phyloP scores from a whole-genome alignment of 352 stramenopile species.

The Phytophthora palmivora region DNA sequence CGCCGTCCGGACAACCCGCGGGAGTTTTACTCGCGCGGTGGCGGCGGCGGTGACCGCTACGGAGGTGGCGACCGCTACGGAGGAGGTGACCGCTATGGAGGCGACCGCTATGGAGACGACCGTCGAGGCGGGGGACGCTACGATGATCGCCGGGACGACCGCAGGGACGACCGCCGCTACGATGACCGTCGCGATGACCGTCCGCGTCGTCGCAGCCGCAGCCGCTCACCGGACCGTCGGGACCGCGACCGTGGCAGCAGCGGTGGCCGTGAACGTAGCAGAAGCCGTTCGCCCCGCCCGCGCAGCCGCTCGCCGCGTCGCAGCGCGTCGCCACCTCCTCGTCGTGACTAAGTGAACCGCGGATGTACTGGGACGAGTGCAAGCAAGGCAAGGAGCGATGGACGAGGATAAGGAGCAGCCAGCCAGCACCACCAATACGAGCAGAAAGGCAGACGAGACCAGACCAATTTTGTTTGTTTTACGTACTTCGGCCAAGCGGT shows the following conservation, averaged over 20 bases:
- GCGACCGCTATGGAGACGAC: slow-evolving; percentile 36
- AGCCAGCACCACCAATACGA: slow-evolving; percentile 11
- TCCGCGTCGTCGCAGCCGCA: slow-evolving; percentile 43
- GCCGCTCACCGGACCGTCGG: slow-evolving; percentile 50
- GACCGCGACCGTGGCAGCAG: slow-evolving; percentile 45
- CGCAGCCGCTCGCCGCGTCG: slow-evolving; percentile 53
- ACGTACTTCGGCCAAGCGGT: slow-evolving; percentile 23
- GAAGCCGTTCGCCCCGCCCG: slow-evolving; percentile 51
- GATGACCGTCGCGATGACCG: slow-evolving; percentile 45
- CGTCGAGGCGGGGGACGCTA: slow-evolving; percentile 42
- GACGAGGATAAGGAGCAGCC: neutral
- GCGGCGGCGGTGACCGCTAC: too few relatives aligned
- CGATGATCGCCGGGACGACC: slow-evolving; percentile 44
- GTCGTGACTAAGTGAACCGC: slow-evolving; percentile 54
- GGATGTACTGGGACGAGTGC: slow-evolving; percentile 8
- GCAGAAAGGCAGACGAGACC: slow-evolving; percentile 31
- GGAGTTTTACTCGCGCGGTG: too few relatives aligned
- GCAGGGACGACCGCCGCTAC: slow-evolving; percentile 16
- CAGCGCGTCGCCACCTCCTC: slow-evolving; percentile 44
- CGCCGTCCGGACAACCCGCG: too few relatives aligned
- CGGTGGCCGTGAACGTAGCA: slow-evolving; percentile 49
- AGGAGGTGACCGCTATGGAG: slow-evolving; percentile 10
- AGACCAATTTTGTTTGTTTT: slow-evolving; percentile 39
- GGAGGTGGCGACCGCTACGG: slow-evolving; percentile 40
- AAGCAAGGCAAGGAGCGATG: slow-evolving; percentile 1